Evolutionary conservation across 495 filamentous ascomycete genomes (phyloP), one percentile per base, ranked within the genome.

Genomic region (Lasiosphaeria hispida): DNA sequence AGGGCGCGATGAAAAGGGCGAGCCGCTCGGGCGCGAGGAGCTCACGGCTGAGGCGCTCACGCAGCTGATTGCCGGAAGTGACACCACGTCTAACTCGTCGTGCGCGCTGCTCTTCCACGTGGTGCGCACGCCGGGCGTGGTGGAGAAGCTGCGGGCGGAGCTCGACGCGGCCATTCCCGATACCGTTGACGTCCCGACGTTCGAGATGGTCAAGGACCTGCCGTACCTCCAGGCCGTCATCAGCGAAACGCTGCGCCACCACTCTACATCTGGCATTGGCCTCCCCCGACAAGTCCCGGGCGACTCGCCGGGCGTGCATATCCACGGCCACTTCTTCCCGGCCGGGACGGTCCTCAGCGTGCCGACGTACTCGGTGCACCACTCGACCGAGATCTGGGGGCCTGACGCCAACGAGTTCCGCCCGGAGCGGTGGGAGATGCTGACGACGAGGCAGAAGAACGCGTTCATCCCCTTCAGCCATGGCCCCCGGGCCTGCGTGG

Each of bases 1-100:
- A 68, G 91, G 89, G 50, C 87, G 87, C 55, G 92, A 96, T 67
- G 83, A 86, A 41, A 88, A 83, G 15, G 92, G 91, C 37, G 75
- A 87, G 38, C 83, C 79, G 11, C 80, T 96, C 0, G 84, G 87
- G 0, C 81, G 88, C 15, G 80, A 86, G 61, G 92, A 96, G 69
- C 78, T 96, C 40, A 93, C 90, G 4, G 91, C 90, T 18, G 92
- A 96, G 70, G 91, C 92, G 0, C 74, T 95, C 17, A 96, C 91
- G 1, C 92, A 96, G 71, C 77, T 96, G 39, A 96, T 96, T 64
- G 92, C 92, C 3, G 92, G 92, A 23, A 89, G 85, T 44, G 92
- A 96, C 69, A 96, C 92, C 0, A 96, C 91, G 2, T 88, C 85
- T 58, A 96, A 96, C 75, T 91, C 91, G 3, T 85, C 86, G 45